Conservation (phyloP, 1,284 basidiomycete species). For the Ustilago cynodontis region DNA sequence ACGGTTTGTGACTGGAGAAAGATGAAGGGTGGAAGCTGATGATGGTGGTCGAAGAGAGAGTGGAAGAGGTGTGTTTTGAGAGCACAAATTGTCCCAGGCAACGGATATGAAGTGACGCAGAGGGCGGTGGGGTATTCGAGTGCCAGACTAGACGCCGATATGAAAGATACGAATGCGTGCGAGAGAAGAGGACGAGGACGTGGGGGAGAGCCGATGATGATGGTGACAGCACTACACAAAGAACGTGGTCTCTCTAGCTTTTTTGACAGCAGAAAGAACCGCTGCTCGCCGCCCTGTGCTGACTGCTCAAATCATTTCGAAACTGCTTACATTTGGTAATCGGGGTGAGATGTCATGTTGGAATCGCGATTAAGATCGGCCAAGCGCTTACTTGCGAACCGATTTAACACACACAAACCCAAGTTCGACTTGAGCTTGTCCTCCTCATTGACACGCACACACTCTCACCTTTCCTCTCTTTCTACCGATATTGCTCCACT, state of each 20-base stretch:
- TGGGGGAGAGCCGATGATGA: too few relatives aligned
- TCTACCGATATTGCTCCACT: neutral
- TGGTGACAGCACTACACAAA: too few relatives aligned
- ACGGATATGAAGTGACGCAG: conserved; percentile 14
- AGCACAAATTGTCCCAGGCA: neutral
- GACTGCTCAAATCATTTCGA: too few relatives aligned
- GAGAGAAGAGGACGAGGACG: neutral
- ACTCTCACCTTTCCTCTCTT: neutral
- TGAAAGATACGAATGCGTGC: neutral
- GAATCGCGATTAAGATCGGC: too few relatives aligned
- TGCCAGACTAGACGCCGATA: neutral
- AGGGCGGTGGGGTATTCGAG: neutral
- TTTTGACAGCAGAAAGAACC: too few relatives aligned
- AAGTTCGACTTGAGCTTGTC: neutral
- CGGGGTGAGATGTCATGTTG: too few relatives aligned
- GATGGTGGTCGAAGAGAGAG: neutral
- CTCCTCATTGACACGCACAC: neutral
- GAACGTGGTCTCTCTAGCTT: too few relatives aligned
- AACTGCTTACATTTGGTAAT: too few relatives aligned
- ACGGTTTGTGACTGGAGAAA: too few relatives aligned
- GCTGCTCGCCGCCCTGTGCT: too few relatives aligned
- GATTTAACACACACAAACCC: neutral
- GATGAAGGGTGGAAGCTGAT: too few relatives aligned
- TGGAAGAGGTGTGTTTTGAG: neutral
- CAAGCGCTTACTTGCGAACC: conserved; percentile 5